These are phyloP conservation scores for Russula olivacea DNA, from an alignment of 768 basidiomycete genomes.

Conservation along the genomic window DNA sequence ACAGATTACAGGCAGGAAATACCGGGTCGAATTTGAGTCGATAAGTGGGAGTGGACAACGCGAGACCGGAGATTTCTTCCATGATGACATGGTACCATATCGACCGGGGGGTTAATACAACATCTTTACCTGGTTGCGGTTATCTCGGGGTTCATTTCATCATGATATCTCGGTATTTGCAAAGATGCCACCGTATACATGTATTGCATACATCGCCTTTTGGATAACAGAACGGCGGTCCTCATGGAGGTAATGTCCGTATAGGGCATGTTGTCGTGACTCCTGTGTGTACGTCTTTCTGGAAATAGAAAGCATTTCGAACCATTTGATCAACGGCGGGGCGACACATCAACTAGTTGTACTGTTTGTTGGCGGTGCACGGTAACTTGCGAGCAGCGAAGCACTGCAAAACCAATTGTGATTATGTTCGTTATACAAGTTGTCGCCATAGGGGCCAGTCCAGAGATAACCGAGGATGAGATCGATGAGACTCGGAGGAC, in stretches of 20 bases:
- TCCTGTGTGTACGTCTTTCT: neutral
- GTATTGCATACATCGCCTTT: neutral
- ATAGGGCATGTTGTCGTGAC: neutral
- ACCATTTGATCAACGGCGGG: neutral
- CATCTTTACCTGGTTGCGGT: neutral
- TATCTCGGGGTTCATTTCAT: neutral
- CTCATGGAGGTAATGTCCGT: neutral
- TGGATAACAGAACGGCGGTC: neutral
- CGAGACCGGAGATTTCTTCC: slow-evolving; percentile 6
- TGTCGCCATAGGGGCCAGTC: too few species aligned
- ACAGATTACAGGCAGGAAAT: slow-evolving; percentile 7
- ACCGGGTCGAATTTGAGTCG: slow-evolving; percentile 14
- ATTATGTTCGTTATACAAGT: too few species aligned
- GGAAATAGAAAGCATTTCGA: neutral
- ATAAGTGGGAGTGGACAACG: slow-evolving; percentile 3
- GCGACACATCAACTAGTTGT: neutral
- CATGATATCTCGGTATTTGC: neutral
- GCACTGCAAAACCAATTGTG: neutral
- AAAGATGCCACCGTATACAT: neutral
- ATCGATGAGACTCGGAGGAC: too few species aligned
- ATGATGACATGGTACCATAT: neutral
- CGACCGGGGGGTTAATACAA: too few species aligned
- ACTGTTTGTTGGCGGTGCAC: neutral
- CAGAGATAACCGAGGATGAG: too few species aligned
- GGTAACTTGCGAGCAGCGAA: neutral